Conservation (phyloP, 2,329 filamentous ascomycete species). For the Ilyonectria sp. region DNA sequence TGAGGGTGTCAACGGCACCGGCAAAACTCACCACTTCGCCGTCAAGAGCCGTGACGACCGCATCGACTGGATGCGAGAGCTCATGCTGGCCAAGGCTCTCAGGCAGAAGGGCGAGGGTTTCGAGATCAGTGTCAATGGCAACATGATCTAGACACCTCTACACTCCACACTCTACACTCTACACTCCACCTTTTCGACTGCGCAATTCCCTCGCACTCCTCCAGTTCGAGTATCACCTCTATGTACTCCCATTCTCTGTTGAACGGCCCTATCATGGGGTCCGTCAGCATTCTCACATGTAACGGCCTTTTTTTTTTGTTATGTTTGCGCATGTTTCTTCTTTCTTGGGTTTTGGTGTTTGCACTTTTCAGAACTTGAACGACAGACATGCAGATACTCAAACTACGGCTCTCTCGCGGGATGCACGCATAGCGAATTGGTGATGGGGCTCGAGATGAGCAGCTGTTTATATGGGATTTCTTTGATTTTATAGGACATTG, state of each 20-base stretch:
- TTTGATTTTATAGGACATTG: conserved; percentile 23
- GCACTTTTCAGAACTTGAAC: conserved; percentile 42
- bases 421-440: conserved; percentile 48
- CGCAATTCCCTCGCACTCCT: conserved; percentile 10
- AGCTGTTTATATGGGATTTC: conserved; percentile 37
- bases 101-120: conserved; percentile 88
- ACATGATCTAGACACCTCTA: conserved; percentile 71
- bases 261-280: background rate
- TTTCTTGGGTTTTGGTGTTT: conserved; percentile 25
- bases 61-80: conserved; percentile 97
- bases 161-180: background rate
- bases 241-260: conserved; percentile 11
- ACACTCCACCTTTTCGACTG: background rate
- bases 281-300: conserved; percentile 5
- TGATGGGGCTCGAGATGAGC: conserved; percentile 47
- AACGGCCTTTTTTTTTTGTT: conserved; percentile 19
- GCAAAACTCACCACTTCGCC: conserved; percentile 94
- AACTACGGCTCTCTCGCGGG: conserved; percentile 47
- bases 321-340: conserved; percentile 25
- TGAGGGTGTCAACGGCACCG: conserved; percentile 71
- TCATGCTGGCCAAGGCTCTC: conserved; percentile 91
- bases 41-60: conserved; percentile 85
- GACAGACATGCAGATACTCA: conserved; percentile 43
- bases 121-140: conserved; percentile 86
- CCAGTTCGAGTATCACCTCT: conserved; percentile 5